Conservation (phyloP, 2,329 filamentous ascomycete species). For the Sporothrix brunneoviolacea region DNA sequence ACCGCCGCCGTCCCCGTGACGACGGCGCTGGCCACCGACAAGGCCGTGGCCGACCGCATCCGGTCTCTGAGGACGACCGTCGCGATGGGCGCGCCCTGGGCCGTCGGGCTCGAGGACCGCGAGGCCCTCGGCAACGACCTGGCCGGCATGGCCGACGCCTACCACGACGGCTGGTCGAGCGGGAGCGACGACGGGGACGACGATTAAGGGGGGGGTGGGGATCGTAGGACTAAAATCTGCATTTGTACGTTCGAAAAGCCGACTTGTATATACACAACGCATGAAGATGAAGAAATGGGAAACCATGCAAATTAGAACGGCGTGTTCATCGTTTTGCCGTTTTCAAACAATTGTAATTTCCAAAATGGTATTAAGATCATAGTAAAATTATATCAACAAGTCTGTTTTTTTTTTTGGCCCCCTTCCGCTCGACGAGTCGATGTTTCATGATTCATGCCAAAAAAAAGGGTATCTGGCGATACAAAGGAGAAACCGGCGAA, state of each 20-base stretch:
- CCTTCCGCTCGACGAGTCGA: too few relatives aligned
- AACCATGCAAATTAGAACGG: too few relatives aligned
- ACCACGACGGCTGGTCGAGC: conserved; percentile 80
- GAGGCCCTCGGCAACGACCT: conserved; percentile 78
- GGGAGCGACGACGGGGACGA: conserved; percentile 67
- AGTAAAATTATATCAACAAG: too few relatives aligned
- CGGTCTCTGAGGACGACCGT: conserved; percentile 57
- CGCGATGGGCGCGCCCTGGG: conserved; percentile 43
- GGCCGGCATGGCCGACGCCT: conserved; percentile 76
- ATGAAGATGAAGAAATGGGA: too few relatives aligned
- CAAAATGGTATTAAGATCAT: too few relatives aligned
- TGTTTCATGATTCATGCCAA: background rate
- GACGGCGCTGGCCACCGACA: conserved; percentile 65
- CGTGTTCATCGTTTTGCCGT: too few relatives aligned
- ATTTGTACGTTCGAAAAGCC: too few relatives aligned
- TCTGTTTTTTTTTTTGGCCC: background rate
- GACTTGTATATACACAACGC: too few relatives aligned
- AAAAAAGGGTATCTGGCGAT: background rate
- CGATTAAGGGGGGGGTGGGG: conserved; percentile 23
- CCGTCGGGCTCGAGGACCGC: conserved; percentile 67
- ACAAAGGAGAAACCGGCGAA: too few relatives aligned
- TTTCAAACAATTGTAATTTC: too few relatives aligned
- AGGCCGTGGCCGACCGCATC: conserved; percentile 62
- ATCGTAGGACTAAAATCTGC: too few relatives aligned
- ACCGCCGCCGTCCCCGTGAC: conserved; percentile 40